Evolutionary conservation across 768 basidiomycete species (phyloP).

Genomic region (Gymnopilus junonius): DNA sequence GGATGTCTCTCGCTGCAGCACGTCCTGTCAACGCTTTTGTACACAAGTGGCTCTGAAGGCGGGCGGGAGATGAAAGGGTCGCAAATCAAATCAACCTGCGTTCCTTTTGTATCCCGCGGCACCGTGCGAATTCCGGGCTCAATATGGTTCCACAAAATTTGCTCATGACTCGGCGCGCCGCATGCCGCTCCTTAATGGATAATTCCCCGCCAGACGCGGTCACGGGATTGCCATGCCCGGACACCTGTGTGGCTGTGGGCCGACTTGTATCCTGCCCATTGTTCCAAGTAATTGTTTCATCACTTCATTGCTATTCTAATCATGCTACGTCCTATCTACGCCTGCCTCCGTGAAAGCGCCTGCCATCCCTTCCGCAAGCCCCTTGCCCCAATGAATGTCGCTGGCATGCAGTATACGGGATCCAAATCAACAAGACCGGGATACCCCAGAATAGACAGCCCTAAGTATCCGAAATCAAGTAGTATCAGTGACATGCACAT

Average conservation of each 20-base stretch:
- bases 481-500: background rate
- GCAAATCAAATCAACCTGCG: background rate
- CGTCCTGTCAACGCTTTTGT: background rate
- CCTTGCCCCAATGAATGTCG: constrained; percentile 64
- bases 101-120: constrained; percentile 4
- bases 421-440: constrained; percentile 85
- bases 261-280: background rate
- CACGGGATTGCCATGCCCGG: constrained; percentile 5
- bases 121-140: constrained; percentile 10
- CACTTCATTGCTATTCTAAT: background rate
- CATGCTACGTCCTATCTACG: background rate
- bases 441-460: constrained; percentile 88
- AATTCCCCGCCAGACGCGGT: constrained; percentile 15
- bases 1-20: background rate
- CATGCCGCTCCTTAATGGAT: constrained; percentile 1
- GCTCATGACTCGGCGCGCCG: constrained; percentile 13
- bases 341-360: constrained; percentile 40
- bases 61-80: background rate
- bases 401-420: constrained; percentile 97
- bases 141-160: constrained; percentile 11
- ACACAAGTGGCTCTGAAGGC: background rate
- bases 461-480: constrained; percentile 37
- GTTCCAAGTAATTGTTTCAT: background rate
- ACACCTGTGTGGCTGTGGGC: constrained; percentile 8
- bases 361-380: constrained; percentile 75